A percentile compares a stretch with the other conserved stretches of the same genome.
These are phyloP conservation scores for Casuarina glauca DNA, from an alignment of 306 rosid species.

Conservation along the genomic window DNA sequence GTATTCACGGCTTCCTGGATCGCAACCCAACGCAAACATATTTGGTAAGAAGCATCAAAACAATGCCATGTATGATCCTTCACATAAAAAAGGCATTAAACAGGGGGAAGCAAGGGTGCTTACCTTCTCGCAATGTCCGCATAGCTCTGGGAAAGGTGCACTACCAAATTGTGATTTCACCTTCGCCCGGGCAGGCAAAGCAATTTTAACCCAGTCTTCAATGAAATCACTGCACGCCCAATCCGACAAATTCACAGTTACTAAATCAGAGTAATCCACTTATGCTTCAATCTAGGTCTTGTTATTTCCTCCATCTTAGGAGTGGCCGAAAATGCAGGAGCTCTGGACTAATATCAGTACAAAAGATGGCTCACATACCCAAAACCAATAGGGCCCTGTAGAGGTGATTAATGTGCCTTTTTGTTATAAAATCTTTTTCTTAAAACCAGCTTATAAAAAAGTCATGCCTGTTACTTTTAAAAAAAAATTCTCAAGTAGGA, in stretches of 20 bases:
- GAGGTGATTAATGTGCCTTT: too few species aligned
- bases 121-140: constrained; percentile 85
- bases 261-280: not conserved
- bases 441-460: too few species aligned
- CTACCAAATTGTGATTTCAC: constrained; percentile 42
- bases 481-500: too few species aligned
- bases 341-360: too few species aligned
- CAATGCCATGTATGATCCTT: not conserved
- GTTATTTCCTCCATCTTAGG: too few species aligned
- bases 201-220: constrained; percentile 88
- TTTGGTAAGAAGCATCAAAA: too few species aligned
- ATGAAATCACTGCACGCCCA: constrained; percentile 66
- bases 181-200: constrained; percentile 72
- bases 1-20: constrained; percentile 89
- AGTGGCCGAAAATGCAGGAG: too few species aligned
- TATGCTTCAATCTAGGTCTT: not conserved
- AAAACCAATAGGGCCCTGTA: too few species aligned
- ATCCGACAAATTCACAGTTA: not conserved
- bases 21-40: constrained; percentile 10
- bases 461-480: too few species aligned
- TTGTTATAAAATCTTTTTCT: too few species aligned
- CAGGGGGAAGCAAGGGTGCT: not conserved
- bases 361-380: too few species aligned
- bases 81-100: not conserved
- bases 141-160: constrained; percentile 53